phyloP scores from a whole-genome alignment of 2,329 filamentous ascomycete species.

The Parastagonospora avenae region DNA sequence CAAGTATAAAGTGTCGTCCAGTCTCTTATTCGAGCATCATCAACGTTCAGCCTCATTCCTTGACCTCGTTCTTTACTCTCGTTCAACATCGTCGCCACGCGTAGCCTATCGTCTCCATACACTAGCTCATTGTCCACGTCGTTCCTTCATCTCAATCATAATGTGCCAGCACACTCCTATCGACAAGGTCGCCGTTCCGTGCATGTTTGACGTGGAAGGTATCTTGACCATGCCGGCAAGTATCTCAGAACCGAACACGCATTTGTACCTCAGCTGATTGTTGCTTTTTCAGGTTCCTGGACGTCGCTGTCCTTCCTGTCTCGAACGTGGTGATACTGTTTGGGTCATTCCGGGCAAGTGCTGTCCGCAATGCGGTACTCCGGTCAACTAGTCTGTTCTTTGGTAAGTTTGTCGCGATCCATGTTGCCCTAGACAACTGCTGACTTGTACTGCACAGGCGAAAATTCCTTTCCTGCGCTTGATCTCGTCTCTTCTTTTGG shows the following conservation, averaged over 20 bases:
- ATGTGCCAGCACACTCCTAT: conserved; percentile 37
- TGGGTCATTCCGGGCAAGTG: conserved; percentile 50
- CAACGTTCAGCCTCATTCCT: conserved; percentile 1
- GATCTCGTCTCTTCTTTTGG: no score
- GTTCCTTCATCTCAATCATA: not conserved
- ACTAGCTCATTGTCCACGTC: not conserved
- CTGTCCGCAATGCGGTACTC: conserved; percentile 47
- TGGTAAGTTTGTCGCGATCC: conserved; percentile 3
- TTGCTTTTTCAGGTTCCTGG: conserved; percentile 42
- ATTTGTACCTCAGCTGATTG: not conserved
- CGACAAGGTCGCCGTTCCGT: conserved; percentile 31
- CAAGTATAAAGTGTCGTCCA: conserved; percentile 17
- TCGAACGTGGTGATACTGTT: conserved; percentile 47
- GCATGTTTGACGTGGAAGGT: conserved; percentile 36
- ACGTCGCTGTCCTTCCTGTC: conserved; percentile 46
- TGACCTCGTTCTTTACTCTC: not conserved
- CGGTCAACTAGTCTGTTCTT: conserved; percentile 38
- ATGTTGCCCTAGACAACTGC: not conserved
- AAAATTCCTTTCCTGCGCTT: no score
- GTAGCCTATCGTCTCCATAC: not conserved
- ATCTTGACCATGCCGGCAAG: conserved; percentile 43
- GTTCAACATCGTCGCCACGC: not conserved
- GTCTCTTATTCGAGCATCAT: not conserved
- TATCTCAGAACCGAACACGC: not conserved
- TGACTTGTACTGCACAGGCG: conserved; percentile 4